phyloP scores from a whole-genome alignment of 2,329 filamentous ascomycete genomes.

The Fusarium sp. region DNA sequence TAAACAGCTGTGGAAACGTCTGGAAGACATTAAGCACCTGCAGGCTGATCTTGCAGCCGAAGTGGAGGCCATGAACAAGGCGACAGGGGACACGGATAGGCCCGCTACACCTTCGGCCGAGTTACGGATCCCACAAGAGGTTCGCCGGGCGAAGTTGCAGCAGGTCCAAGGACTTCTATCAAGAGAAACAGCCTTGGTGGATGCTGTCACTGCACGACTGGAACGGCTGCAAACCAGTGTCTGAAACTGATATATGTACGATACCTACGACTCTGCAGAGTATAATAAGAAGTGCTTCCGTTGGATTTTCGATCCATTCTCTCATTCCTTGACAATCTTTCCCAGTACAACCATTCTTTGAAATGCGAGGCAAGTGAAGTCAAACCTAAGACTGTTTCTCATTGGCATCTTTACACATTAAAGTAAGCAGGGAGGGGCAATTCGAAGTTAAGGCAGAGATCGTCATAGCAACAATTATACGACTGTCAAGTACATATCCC shows the following conservation, averaged over 20 bases:
- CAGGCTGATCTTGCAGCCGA: constrained; percentile 66
- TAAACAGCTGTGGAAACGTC: constrained; percentile 66
- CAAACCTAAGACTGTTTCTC: background rate
- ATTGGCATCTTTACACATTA: background rate
- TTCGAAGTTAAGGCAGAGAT: constrained; percentile 13
- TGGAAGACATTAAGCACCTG: constrained; percentile 67
- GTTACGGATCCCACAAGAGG: constrained; percentile 67
- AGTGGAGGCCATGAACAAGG: constrained; percentile 58
- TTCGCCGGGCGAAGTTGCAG: constrained; percentile 71
- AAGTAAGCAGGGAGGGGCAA: background rate
- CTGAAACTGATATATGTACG: constrained; percentile 43
- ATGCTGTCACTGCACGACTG: constrained; percentile 72
- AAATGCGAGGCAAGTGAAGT: background rate
- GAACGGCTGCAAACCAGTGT: constrained; percentile 62
- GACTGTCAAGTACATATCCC: background rate
- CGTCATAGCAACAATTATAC: constrained; percentile 4
- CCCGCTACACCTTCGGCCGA: constrained; percentile 52
- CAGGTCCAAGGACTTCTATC: constrained; percentile 73
- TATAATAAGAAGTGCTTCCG: constrained; percentile 28
- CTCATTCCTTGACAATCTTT: constrained; percentile 4
- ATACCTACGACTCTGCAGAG: constrained; percentile 22
- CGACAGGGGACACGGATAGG: constrained; percentile 41
- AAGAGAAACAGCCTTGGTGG: constrained; percentile 74
- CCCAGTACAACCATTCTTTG: background rate
- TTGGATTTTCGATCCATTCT: constrained; percentile 2